Base-by-base conservation (phyloP, 169 alveolate genomes). In the Plasmodium adleri region DNA sequence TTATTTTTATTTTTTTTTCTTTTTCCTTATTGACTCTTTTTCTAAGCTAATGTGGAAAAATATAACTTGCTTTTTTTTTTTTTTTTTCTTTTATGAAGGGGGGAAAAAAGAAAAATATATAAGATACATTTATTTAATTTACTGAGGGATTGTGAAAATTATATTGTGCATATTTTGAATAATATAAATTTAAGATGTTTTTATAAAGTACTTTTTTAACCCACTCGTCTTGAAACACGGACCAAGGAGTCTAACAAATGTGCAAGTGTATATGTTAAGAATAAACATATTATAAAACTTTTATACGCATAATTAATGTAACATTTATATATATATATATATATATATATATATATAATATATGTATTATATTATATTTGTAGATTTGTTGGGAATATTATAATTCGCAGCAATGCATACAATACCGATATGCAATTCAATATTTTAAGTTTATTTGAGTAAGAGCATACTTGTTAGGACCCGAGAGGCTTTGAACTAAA, bases 171-270 rank as follows among this genome's bases (percentile, higher is more conserved):
- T 20, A 7, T 17, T 4, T 10, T 3, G 9, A 12, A 26, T 26
- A 13, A 66, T 56, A 22, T 43, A n/a, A n/a, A 4, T 87, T 62
- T 87, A 63, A 7, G 88, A 20, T 87, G 70, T 54, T 68, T 67
- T 64, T 92, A 90, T 66, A 80, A 22, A 59, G 56, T 50, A 52
- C 88, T 91, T 83, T 72, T 72, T 70, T 68, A 78, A 78, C 72
- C 88, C 97, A 93, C 97, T 97, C 98, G 98, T 95, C 97, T 96
- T 95, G 98, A 97, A 95, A 95, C 97, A 96, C 98, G 98, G 97
- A 96, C 98, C 98, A 97, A 97, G 98, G 98, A 97, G 98, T 96
- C 97, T 97, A 96, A 91, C 98, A 93, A 88, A 90, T 67, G 75
- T 73, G 74, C 78, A 50, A 88, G 83, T 58, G 15, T 74, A 52